Percentiles rank a stretch among this genome's conserved stretches.
phyloP scores from a whole-genome alignment of 495 filamentous ascomycete species.

The Chaetomium fimeti region DNA sequence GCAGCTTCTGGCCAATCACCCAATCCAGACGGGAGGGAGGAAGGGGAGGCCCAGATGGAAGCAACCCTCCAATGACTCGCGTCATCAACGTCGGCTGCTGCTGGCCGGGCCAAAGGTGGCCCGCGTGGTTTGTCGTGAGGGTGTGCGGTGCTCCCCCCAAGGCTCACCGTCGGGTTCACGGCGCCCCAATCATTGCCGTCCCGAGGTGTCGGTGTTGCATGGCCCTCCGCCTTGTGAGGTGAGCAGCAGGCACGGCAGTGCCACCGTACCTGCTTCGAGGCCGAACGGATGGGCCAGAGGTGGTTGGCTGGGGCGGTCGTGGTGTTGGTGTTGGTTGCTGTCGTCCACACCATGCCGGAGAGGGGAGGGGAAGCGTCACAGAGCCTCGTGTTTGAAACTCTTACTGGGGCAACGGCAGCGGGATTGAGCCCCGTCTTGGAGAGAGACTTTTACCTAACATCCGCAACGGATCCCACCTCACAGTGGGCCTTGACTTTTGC shows the following conservation, averaged over 20 bases:
- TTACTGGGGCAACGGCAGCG: not conserved
- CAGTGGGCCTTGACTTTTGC: constrained; percentile 8
- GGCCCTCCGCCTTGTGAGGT: constrained; percentile 8
- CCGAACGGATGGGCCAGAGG: constrained; percentile 3
- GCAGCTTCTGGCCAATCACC: not conserved
- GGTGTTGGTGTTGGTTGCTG: not conserved
- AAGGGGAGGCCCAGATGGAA: not conserved
- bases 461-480: not conserved
- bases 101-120: not conserved
- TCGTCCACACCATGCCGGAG: not conserved
- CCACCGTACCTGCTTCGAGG: constrained; percentile 28
- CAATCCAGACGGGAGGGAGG: not conserved
- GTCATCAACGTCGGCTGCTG: not conserved
- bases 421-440: too few relatives aligned
- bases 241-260: constrained; percentile 11
- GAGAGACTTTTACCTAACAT: constrained; percentile 8
- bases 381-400: constrained; percentile 1
- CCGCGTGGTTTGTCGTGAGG: not conserved
- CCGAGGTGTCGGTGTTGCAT: constrained; percentile 11
- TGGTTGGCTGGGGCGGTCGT: constrained; percentile 7
- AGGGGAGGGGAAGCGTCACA: not conserved
- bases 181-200: constrained; percentile 11
- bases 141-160: constrained; percentile 2
- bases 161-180: constrained; percentile 7
- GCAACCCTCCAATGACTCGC: constrained; percentile 7